Base-by-base conservation (phyloP, 1,284 basidiomycete genomes). In the Neonothopanus nambi region DNA sequence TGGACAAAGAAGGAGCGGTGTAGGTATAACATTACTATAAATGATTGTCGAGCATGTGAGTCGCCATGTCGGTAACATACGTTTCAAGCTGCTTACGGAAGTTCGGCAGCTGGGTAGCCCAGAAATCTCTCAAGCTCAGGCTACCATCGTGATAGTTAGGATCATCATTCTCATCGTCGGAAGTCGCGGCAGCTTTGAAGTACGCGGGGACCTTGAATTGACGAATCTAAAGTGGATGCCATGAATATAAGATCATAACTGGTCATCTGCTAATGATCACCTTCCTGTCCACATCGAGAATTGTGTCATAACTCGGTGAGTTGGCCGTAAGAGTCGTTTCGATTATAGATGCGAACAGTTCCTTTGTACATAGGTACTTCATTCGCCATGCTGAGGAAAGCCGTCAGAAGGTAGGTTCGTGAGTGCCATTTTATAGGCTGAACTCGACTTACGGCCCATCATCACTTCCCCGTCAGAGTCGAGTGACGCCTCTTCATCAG, bases 1-100 rank as follows among this genome's bases (percentile, higher is more conserved):
- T 77, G 73, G 5, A 76, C 74, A 52, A 78, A 79, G 64, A 73
- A 78, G 57, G 72, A 74, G 20, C 76, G 67, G 53, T 79, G 77
- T 1, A 79, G 64, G 59, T 79, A 78, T 5, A 80, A 54, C 70
- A 79, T 73, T 2, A 72, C 77, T 79, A 50, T 13, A 20, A 15
- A 51, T 43, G 46, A n/a, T n/a, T n/a, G n/a, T n/a, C 35, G 20
- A 18, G 8, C 17, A 49, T 36, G 28, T 41, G 37, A 46, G 49
- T 30, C 41, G 26, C 41, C 20, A 38, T 48, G 2, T 20, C 1
- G n/a, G 24, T 39, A n/a, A 33, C 13, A 42, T 23, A 1, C 38
- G 23, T 37, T 17, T 28, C 48, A 35, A 24, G 8, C 51, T 26
- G 72, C 71, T 64, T 56, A 77, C 75, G 76, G 55, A 76, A 74